These are phyloP conservation scores for Aspergillus sp. DNA, from an alignment of 2,329 filamentous ascomycete species.

Conservation along the genomic window DNA sequence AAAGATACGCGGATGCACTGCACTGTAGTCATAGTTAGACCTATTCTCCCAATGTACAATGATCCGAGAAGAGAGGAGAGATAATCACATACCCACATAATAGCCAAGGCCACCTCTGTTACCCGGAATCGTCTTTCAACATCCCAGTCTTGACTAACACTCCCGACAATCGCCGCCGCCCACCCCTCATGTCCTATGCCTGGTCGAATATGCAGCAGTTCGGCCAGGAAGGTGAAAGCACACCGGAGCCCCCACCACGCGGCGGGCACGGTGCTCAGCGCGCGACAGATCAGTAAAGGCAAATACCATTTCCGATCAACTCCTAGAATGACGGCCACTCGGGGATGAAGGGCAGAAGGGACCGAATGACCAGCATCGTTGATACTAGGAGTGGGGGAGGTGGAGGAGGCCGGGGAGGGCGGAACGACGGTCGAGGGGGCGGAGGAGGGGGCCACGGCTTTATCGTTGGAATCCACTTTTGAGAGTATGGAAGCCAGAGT, in stretches of 20 bases:
- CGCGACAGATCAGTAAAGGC: conserved; percentile 71
- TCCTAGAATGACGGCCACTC: conserved; percentile 75
- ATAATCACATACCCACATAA: conserved; percentile 66
- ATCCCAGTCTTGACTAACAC: conserved; percentile 44
- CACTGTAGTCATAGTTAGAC: conserved; percentile 54
- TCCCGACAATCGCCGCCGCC: conserved; percentile 41
- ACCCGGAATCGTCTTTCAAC: conserved; percentile 56
- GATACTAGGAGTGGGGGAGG: conserved; percentile 30
- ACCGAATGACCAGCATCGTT: conserved; percentile 32
- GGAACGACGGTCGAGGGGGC: conserved; percentile 29
- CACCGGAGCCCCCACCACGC: conserved; percentile 72
- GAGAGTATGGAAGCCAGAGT: conserved; percentile 10
- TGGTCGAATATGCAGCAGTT: conserved; percentile 56
- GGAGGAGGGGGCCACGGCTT: conserved; percentile 35
- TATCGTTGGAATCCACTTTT: conserved; percentile 24
- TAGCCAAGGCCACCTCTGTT: conserved; percentile 70
- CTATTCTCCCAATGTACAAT: not conserved
- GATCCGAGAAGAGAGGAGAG: conserved; percentile 23
- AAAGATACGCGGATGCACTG: conserved; percentile 73
- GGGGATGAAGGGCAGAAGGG: conserved; percentile 62
- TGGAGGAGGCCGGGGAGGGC: conserved; percentile 33
- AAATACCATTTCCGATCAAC: conserved; percentile 72
- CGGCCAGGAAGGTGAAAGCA: conserved; percentile 66
- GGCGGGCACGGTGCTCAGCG: conserved; percentile 69
- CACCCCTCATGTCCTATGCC: conserved; percentile 46